A percentile compares a stretch with the other conserved stretches of the same genome.
phyloP scores from a whole-genome alignment of 2,329 filamentous ascomycete genomes.

The Fusarium hainanense region DNA sequence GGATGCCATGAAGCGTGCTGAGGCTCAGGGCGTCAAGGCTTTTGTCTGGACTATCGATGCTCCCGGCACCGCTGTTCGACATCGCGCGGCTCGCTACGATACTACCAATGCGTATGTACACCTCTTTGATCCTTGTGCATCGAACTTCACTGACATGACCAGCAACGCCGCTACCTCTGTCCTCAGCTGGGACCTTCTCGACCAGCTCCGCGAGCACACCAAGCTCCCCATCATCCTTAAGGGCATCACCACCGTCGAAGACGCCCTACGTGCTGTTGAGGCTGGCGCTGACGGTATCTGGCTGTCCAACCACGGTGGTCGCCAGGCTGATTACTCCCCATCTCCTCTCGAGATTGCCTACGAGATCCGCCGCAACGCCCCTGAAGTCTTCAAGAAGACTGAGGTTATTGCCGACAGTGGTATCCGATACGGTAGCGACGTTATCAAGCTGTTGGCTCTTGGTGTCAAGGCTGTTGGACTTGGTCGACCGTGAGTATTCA shows the following conservation, averaged over 20 bases:
- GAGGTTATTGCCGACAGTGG: conserved; percentile 55
- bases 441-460: conserved; percentile 54
- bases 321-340: conserved; percentile 53
- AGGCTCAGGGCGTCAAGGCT: conserved; percentile 51
- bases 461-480: conserved; percentile 56
- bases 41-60: conserved; percentile 54
- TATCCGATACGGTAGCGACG: conserved; percentile 53
- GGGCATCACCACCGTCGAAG: conserved; percentile 53
- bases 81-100: conserved; percentile 44
- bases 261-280: conserved; percentile 50
- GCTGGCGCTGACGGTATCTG: conserved; percentile 52
- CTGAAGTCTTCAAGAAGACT: conserved; percentile 51
- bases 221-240: conserved; percentile 53
- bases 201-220: conserved; percentile 49
- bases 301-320: conserved; percentile 56
- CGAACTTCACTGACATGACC: background rate
- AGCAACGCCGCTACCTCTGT: conserved; percentile 39
- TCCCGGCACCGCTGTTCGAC: conserved; percentile 37
- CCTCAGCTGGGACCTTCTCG: conserved; percentile 43
- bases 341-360: conserved; percentile 43
- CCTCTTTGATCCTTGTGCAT: too few relatives aligned
- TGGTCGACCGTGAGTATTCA: conserved; percentile 50
- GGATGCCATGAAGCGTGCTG: conserved; percentile 49
- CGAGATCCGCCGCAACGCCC: conserved; percentile 52
- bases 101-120: conserved; percentile 39